Evolutionary conservation across 495 filamentous ascomycete genomes (phyloP), one percentile per base, ranked within the genome.

Genomic region (Cercophora newfieldiana): DNA sequence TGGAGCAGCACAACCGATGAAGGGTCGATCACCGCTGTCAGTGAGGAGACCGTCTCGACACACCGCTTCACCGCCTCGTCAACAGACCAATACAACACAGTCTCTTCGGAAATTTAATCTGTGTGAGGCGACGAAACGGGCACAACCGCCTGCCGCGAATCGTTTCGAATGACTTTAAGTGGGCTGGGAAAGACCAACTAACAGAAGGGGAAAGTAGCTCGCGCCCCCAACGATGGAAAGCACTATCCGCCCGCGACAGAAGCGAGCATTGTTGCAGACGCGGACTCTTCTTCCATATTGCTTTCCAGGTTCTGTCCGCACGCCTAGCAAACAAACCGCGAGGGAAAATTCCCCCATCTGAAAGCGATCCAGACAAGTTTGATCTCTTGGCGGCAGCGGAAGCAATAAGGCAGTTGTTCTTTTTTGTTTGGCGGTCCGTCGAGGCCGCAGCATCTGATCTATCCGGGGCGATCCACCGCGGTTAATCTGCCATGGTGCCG

Each of bases 311-410:
- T 31, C 24, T 33, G 55, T 57, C 14, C 30, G 18, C 33, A 44
- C n/a, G 19, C 12, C 57, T 10, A 16, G 2, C 24, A 22, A 28
- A 25, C 19, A 19, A 21, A 3, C 6, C 2, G 10, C 25, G 30
- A 44, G n/a, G n/a, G n/a, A 44, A 44, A 3, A 51, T 62, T 62
- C 16, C 59, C 19, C 59, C 33, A 21, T 62, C 47, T 50, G 59
- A 62, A 28, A 49, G 8, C 21, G 25, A 53, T 24, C 21, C 24
- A 22, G 25, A 53, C 8, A 24, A 26, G 25, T 2, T n/a, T 22
- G 50, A 53, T 53, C 5, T 7, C 50, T 53, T 53, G 50, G 50
- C n/a, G n/a, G n/a, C 50, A 53, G 12, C 50, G 50, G 50, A 22
- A 24, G 50, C 50, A 53, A 53, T 26, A 53, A 12, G 50, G 50